phyloP scores from a whole-genome alignment of 2,329 filamentous ascomycete genomes.

The Gnomoniopsis smithogilvyi region DNA sequence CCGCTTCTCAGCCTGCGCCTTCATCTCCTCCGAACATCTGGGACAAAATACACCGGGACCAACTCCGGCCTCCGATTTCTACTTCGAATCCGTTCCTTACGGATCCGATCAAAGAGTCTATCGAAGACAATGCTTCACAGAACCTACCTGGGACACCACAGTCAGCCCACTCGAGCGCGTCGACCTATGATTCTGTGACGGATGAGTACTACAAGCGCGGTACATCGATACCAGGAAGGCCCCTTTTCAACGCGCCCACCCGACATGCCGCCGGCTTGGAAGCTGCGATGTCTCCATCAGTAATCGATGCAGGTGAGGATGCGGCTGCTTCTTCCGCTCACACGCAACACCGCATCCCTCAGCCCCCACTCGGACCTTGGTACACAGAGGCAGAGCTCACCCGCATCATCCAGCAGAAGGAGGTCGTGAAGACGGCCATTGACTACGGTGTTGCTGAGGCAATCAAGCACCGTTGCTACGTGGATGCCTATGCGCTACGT shows the following conservation, averaged over 20 bases:
- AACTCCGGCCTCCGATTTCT: not conserved
- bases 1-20: not conserved
- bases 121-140: constrained; percentile 8
- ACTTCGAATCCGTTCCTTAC: constrained; percentile 8
- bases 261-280: not conserved
- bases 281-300: constrained; percentile 3
- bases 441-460: constrained; percentile 58
- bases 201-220: constrained; percentile 17
- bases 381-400: constrained; percentile 8
- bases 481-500: constrained; percentile 60
- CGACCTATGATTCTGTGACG: constrained; percentile 9
- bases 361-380: constrained; percentile 8
- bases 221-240: constrained; percentile 11
- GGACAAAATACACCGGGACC: not conserved
- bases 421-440: constrained; percentile 49
- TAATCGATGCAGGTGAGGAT: not conserved
- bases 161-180: constrained; percentile 13
- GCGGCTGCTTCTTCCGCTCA: not conserved
- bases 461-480: constrained; percentile 53
- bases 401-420: constrained; percentile 27
- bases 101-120: constrained; percentile 18
- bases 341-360: not conserved
- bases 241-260: constrained; percentile 5
- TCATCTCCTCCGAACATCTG: not conserved
- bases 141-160: constrained; percentile 10